A percentile compares a stretch with the other conserved stretches of the same genome.
Conservation (phyloP, 176 grass and related monocot species). For the Phragmites australis region DNA sequence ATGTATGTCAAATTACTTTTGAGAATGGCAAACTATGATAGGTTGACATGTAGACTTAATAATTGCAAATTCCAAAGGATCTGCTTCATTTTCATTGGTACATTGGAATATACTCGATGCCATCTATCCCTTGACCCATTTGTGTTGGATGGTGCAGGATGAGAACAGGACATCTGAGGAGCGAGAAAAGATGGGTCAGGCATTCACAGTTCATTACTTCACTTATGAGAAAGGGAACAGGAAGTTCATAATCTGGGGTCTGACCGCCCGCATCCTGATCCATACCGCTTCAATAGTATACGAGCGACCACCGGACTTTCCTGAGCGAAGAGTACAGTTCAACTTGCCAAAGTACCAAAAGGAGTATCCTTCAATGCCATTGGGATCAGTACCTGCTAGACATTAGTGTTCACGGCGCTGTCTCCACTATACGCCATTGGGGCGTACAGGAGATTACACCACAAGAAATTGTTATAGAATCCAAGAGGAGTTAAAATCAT, state of each 20-base stretch:
- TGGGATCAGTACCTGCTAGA: slow-evolving; percentile 16
- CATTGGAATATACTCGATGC: background rate
- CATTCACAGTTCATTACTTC: slow-evolving; percentile 63
- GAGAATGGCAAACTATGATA: slow-evolving; percentile 11
- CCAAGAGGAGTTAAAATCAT: background rate
- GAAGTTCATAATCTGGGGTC: slow-evolving; percentile 64
- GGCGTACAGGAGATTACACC: background rate
- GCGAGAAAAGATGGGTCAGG: slow-evolving; percentile 65
- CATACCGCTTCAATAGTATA: slow-evolving; percentile 68
- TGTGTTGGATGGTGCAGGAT: slow-evolving; percentile 37
- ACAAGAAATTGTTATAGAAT: background rate
- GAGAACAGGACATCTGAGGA: slow-evolving; percentile 57
- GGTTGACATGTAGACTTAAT: background rate
- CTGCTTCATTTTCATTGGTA: background rate
- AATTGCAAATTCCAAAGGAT: background rate
- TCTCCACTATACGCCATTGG: background rate
- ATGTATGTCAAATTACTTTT: slow-evolving; percentile 1
- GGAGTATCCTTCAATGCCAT: slow-evolving; percentile 50
- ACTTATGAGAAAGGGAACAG: slow-evolving; percentile 36
- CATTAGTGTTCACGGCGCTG: background rate
- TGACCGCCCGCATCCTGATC: slow-evolving; percentile 69
- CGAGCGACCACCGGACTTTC: slow-evolving; percentile 51
- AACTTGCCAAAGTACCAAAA: slow-evolving; percentile 41
- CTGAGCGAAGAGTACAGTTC: slow-evolving; percentile 53
- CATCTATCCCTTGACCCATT: background rate